phyloP scores from a whole-genome alignment of 805 yeast species.

The Citeromyces matritensis region DNA sequence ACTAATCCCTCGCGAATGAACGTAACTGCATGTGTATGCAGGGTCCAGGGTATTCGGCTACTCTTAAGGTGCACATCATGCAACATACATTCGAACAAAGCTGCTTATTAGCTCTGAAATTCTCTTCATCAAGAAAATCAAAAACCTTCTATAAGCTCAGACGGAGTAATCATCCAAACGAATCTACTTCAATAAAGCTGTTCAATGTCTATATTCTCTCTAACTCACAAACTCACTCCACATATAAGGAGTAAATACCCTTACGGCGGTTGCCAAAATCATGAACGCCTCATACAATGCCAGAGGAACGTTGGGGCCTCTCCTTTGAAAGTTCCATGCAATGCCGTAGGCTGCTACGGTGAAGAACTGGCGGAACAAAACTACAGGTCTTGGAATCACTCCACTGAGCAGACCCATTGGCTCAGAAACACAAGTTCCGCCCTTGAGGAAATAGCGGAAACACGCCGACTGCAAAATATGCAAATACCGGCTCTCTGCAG shows the following conservation, averaged over 20 bases:
- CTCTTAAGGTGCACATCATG: too few species aligned
- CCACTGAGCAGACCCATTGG: slow-evolving; percentile 84
- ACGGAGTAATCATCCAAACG: too few species aligned
- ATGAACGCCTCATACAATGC: slow-evolving; percentile 59
- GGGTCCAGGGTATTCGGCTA: too few species aligned
- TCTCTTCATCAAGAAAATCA: too few species aligned
- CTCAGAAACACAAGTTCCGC: slow-evolving; percentile 64
- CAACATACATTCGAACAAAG: too few species aligned
- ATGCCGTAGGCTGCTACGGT: slow-evolving; percentile 81
- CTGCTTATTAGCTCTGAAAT: too few species aligned
- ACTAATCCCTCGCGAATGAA: too few species aligned
- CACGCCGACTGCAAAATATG: slow-evolving; percentile 75
- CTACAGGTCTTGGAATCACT: slow-evolving; percentile 56
- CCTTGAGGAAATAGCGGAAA: slow-evolving; percentile 69
- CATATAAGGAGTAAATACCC: slow-evolving; percentile 70
- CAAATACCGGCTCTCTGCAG: slow-evolving; percentile 62
- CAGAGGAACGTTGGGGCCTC: slow-evolving; percentile 60
- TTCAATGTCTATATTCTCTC: too few species aligned
- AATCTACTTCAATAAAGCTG: too few species aligned
- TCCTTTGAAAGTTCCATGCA: slow-evolving; percentile 44
- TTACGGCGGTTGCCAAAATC: slow-evolving; percentile 57
- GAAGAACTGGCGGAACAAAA: slow-evolving; percentile 75
- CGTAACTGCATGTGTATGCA: too few species aligned
- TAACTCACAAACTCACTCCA: slow-evolving; percentile 11
- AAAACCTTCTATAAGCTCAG: too few species aligned